These are phyloP conservation scores for Tillandsia fasciculata DNA, from an alignment of 176 grass and related monocot genomes.

Conservation along the genomic window DNA sequence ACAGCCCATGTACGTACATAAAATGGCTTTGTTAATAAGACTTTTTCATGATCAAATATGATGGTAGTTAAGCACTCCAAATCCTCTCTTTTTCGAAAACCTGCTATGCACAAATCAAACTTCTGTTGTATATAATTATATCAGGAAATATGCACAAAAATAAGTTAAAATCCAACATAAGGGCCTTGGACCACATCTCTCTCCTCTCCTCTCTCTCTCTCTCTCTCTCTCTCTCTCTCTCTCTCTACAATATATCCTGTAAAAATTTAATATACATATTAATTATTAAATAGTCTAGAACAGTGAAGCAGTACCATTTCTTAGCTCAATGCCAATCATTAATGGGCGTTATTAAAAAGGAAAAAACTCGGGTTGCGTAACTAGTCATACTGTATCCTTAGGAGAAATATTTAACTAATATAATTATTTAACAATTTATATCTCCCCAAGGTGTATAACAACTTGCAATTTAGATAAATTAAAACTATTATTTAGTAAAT, in stretches of 20 bases:
- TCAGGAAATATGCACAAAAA: no score
- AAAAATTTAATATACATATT: conserved; percentile 17
- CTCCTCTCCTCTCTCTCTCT: no score
- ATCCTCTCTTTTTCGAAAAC: no score
- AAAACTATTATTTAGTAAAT: conserved; percentile 34
- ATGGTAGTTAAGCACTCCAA: no score
- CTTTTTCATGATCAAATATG: no score
- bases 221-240: background rate
- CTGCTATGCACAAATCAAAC: no score
- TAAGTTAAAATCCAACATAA: no score
- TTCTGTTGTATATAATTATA: no score
- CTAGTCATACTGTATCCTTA: conserved; percentile 31
- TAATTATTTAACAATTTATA: conserved; percentile 14
- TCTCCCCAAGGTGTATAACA: conserved; percentile 31
- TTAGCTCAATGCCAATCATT: conserved; percentile 57
- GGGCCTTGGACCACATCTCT: no score
- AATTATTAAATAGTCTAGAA: conserved; percentile 29
- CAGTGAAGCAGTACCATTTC: conserved; percentile 1
- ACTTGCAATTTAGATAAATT: conserved; percentile 25
- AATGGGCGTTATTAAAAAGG: conserved; percentile 44
- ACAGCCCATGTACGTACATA: no score
- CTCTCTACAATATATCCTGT: conserved; percentile 18
- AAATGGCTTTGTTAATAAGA: no score
- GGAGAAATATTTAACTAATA: conserved; percentile 18
- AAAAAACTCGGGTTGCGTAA: conserved; percentile 32